These are phyloP conservation scores for Beauveria sp. DNA, from an alignment of 2,329 filamentous ascomycete genomes.

Conservation along the genomic window DNA sequence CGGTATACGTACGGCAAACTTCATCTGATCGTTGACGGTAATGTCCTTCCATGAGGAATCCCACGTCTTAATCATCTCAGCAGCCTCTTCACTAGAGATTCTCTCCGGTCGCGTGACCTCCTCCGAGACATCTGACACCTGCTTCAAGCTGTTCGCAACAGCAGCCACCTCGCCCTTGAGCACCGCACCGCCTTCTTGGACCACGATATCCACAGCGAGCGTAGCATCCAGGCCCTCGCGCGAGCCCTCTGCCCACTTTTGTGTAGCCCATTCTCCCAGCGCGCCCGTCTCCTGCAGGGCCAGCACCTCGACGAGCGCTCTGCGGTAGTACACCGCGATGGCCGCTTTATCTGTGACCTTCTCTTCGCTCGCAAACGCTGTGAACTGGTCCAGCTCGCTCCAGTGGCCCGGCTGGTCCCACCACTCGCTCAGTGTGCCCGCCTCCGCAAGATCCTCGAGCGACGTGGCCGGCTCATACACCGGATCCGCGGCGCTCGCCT, in stretches of 20 bases:
- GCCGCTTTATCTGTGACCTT: conserved; percentile 36
- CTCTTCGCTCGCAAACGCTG: conserved; percentile 33
- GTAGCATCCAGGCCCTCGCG: conserved; percentile 27
- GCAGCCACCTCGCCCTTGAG: conserved; percentile 30
- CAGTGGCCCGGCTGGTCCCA: conserved; percentile 49
- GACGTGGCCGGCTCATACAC: conserved; percentile 41
- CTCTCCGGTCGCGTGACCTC: conserved; percentile 17
- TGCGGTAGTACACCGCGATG: conserved; percentile 40
- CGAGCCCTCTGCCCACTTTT: conserved; percentile 26
- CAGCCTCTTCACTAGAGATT: conserved; percentile 32
- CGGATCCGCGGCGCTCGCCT: conserved; percentile 22
- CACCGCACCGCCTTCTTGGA: conserved; percentile 32
- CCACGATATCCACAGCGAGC: conserved; percentile 30
- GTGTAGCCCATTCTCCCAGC: conserved; percentile 24
- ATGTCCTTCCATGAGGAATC: conserved; percentile 51
- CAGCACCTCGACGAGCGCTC: conserved; percentile 46
- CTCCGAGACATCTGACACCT: conserved; percentile 18
- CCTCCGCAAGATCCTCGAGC: conserved; percentile 37
- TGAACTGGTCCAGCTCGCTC: conserved; percentile 36
- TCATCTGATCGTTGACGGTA: conserved; percentile 51
- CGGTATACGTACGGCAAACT: conserved; percentile 60
- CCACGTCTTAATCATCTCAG: conserved; percentile 37
- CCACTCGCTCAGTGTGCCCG: conserved; percentile 42
- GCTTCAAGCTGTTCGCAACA: conserved; percentile 26
- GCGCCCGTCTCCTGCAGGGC: conserved; percentile 29